Conservation (phyloP, 2,329 filamentous ascomycete genomes). For the Basipetospora sp. region DNA sequence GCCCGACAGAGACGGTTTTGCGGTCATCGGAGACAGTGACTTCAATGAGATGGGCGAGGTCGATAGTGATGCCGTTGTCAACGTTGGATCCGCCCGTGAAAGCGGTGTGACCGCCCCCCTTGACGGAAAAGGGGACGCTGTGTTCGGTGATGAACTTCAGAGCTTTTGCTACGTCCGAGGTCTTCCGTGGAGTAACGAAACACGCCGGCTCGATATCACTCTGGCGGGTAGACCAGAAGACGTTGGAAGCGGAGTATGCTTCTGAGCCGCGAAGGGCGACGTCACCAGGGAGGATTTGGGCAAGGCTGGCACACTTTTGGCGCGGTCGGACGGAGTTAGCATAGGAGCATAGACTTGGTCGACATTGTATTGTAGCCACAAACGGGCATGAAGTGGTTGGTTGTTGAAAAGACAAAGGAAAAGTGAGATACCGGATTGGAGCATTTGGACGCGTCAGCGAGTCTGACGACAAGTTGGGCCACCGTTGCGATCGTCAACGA, state of each 20-base stretch:
- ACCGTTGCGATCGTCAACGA: background rate
- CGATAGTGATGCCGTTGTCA: conserved; percentile 16
- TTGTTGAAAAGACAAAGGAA: too few species aligned
- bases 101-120: conserved; percentile 36
- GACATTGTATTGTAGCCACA: too few species aligned
- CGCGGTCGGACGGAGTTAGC: too few species aligned
- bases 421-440: conserved; percentile 1
- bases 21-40: conserved; percentile 12
- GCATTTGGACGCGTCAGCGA: background rate
- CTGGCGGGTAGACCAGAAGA: conserved; percentile 4
- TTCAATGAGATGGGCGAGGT: conserved; percentile 12
- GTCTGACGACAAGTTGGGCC: background rate
- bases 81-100: conserved; percentile 22
- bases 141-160: conserved; percentile 7
- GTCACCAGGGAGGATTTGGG: background rate
- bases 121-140: conserved; percentile 28
- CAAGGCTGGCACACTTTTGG: conserved; percentile 3
- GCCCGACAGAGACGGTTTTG: conserved; percentile 25
- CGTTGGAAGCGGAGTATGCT: conserved; percentile 2
- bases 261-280: conserved; percentile 1
- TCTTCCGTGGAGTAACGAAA: conserved; percentile 2
- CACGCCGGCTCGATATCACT: conserved; percentile 1
- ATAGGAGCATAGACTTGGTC: too few species aligned
- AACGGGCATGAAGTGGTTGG: too few species aligned
- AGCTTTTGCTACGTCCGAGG: conserved; percentile 1